phyloP scores from a whole-genome alignment of 2,329 filamentous ascomycete species.

The Clonostachys sp. region DNA sequence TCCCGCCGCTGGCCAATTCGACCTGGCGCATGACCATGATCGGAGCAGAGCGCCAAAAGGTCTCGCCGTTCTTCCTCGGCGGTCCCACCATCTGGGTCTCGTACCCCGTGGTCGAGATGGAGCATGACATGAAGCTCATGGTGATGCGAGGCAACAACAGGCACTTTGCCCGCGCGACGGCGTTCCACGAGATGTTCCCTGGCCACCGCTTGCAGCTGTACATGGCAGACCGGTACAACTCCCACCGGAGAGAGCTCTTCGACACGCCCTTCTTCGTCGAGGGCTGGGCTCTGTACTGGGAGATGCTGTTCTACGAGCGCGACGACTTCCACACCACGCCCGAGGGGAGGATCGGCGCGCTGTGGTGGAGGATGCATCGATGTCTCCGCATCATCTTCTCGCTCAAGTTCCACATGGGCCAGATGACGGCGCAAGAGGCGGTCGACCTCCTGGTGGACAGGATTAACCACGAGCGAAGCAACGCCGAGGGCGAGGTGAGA shows the following conservation, averaged over 20 bases:
- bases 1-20: conserved; percentile 46
- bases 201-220: conserved; percentile 52
- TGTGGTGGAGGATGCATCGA: conserved; percentile 61
- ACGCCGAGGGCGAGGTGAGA: conserved; percentile 56
- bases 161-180: conserved; percentile 52
- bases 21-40: conserved; percentile 55
- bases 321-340: conserved; percentile 43
- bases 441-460: conserved; percentile 50
- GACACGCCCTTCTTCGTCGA: conserved; percentile 55
- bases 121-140: conserved; percentile 52
- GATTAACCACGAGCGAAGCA: conserved; percentile 54
- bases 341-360: conserved; percentile 49
- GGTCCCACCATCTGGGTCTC: conserved; percentile 49
- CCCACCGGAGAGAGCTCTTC: conserved; percentile 45
- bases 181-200: conserved; percentile 58
- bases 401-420: conserved; percentile 51
- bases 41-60: conserved; percentile 42
- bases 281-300: conserved; percentile 60
- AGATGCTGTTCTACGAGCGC: conserved; percentile 51
- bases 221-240: conserved; percentile 37
- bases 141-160: conserved; percentile 55
- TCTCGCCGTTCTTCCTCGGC: conserved; percentile 56
- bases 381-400: conserved; percentile 56
- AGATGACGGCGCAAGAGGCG: conserved; percentile 47
- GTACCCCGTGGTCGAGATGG: conserved; percentile 48